A percentile compares a stretch with the other conserved stretches of the same genome.
phyloP scores from a whole-genome alignment of 495 filamentous ascomycete species.

The Penicilliopsis zonata region DNA sequence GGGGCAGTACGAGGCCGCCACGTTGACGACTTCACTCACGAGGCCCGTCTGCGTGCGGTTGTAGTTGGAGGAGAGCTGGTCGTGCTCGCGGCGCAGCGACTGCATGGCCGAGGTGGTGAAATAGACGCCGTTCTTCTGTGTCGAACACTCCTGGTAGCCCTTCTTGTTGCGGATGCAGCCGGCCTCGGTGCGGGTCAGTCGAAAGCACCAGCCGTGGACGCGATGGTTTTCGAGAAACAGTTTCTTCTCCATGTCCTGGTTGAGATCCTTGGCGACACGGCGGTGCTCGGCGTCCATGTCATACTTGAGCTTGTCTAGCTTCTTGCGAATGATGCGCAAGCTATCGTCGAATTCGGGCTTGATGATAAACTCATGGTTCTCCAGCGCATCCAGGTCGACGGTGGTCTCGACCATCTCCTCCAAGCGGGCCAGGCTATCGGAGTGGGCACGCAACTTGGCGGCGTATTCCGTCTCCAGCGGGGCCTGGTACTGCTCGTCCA shows the following conservation, averaged over 20 bases:
- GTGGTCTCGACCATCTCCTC: conserved; percentile 99
- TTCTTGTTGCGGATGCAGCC: conserved; percentile 85
- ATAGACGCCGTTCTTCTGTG: conserved; percentile 97
- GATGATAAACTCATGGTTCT: conserved; percentile 97
- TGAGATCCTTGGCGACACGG: conserved; percentile 67
- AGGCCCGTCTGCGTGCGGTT: conserved; percentile 88
- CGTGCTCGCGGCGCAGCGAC: conserved; percentile 74
- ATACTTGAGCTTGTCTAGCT: conserved; percentile 70
- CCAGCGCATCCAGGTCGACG: conserved; percentile 88
- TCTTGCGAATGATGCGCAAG: conserved; percentile 76
- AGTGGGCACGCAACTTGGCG: conserved; percentile 61
- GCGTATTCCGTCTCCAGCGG: conserved; percentile 84
- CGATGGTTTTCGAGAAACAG: conserved; percentile 95
- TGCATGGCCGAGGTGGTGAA: conserved; percentile 89
- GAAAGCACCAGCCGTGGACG: conserved; percentile 94
- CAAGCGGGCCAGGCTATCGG: conserved; percentile 70
- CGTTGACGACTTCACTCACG: conserved; percentile 83
- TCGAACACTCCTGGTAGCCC: conserved; percentile 88
- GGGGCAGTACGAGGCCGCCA: conserved; percentile 89
- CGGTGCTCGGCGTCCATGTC: conserved; percentile 80
- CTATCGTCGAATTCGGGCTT: conserved; percentile 96
- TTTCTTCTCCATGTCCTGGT: conserved; percentile 93
- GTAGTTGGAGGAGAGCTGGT: conserved; percentile 91
- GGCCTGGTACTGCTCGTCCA: conserved; percentile 89
- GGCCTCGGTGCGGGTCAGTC: conserved; percentile 83